Conservation (phyloP, 1,284 basidiomycete genomes). For the Phellopilus nigrolimitatus region DNA sequence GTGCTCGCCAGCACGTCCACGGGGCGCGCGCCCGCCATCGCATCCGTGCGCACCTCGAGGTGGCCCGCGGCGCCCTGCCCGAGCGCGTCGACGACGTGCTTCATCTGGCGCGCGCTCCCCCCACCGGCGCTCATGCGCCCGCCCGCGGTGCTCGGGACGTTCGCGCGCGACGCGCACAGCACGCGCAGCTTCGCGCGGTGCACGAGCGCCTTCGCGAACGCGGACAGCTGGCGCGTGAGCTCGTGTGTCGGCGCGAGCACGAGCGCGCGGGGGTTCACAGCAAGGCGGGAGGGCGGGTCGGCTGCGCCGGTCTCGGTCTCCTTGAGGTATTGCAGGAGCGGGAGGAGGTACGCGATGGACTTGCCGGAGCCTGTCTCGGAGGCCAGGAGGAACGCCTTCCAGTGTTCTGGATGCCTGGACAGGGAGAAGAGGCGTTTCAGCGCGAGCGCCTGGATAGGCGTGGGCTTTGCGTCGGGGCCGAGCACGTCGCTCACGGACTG, state of each 20-base stretch:
- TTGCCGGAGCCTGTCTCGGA: conserved; percentile 90
- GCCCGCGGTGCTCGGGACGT: conserved; percentile 37
- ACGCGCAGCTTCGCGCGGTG: conserved; percentile 75
- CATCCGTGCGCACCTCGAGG: conserved; percentile 31
- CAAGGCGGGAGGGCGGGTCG: conserved; percentile 12
- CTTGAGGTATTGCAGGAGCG: conserved; percentile 76
- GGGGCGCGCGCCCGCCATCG: conserved; percentile 25
- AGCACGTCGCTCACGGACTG: conserved; percentile 51
- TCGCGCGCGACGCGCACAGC: conserved; percentile 62
- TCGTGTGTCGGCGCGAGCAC: conserved; percentile 87
- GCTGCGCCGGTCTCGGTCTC: conserved; percentile 37
- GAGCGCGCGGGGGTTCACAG: conserved; percentile 67
- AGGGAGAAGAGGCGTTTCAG: conserved; percentile 50
- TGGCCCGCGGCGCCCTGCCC: conserved; percentile 15
- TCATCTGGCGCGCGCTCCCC: conserved; percentile 47
- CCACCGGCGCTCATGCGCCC: conserved; percentile 24
- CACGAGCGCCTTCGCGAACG: conserved; percentile 67
- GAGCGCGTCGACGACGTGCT: conserved; percentile 31
- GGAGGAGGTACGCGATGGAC: conserved; percentile 84
- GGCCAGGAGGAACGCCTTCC: conserved; percentile 66
- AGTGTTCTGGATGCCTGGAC: conserved; percentile 25
- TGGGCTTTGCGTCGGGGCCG: conserved; percentile 52
- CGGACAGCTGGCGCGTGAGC: conserved; percentile 72
- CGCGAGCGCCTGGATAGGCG: conserved; percentile 71
- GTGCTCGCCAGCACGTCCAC: conserved; percentile 78